A percentile compares a stretch with the other conserved stretches of the same genome.
These are phyloP conservation scores for Musa beccarii DNA, from an alignment of 176 grass and related monocot species.

Conservation along the genomic window DNA sequence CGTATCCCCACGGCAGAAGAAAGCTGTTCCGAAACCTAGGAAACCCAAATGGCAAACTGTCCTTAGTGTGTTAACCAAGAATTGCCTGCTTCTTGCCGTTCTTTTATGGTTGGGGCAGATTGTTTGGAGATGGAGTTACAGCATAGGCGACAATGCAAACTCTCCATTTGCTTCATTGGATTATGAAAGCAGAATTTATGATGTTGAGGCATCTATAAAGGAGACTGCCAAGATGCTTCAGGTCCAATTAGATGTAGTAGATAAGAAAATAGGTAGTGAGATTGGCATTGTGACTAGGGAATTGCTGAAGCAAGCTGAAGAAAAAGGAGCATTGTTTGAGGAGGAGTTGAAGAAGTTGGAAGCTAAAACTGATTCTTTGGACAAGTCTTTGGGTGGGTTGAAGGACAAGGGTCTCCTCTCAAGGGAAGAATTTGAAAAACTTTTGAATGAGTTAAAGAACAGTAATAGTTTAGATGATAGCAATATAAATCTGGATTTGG, in stretches of 20 bases:
- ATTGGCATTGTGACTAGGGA: slow-evolving; percentile 30
- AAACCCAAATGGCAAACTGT: slow-evolving; percentile 21
- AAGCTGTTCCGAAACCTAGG: not conserved
- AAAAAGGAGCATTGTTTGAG: slow-evolving; percentile 36
- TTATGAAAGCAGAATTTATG: slow-evolving; percentile 35
- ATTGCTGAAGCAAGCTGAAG: slow-evolving; percentile 40
- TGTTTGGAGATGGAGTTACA: slow-evolving; percentile 9
- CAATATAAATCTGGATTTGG: slow-evolving; percentile 31
- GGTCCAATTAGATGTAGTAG: slow-evolving; percentile 67
- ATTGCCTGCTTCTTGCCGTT: slow-evolving; percentile 15
- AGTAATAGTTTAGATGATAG: slow-evolving; percentile 9
- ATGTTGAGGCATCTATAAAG: slow-evolving; percentile 52
- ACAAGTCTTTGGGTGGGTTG: slow-evolving; percentile 39
- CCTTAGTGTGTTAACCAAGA: slow-evolving; percentile 11
- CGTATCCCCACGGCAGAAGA: slow-evolving; percentile 10
- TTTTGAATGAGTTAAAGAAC: slow-evolving; percentile 43
- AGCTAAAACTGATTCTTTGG: slow-evolving; percentile 33
- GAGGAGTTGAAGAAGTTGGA: slow-evolving; percentile 37
- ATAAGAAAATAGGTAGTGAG: slow-evolving; percentile 66
- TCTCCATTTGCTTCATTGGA: slow-evolving; percentile 11
- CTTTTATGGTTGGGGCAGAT: slow-evolving; percentile 19
- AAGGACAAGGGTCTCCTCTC: slow-evolving; percentile 35
- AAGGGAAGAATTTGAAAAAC: slow-evolving; percentile 52
- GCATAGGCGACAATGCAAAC: not conserved
- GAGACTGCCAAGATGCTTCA: slow-evolving; percentile 50